Evolutionary conservation across 1,139 yeast species (phyloP).

Genomic region (Geotrichum citri-aurantii): DNA sequence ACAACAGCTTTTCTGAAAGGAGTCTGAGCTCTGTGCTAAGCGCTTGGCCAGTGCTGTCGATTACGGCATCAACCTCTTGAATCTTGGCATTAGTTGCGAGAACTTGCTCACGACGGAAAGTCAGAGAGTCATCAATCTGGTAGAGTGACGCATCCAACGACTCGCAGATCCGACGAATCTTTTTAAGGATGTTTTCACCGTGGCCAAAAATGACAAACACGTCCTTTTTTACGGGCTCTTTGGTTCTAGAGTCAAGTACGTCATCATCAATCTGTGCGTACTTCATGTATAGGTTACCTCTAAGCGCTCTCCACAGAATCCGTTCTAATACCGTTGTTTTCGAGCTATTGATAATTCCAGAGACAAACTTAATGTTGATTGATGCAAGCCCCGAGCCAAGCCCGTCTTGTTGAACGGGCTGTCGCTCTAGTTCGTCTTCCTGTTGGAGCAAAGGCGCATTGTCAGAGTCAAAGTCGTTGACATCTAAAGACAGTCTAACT

Average conservation of each 20-base stretch:
- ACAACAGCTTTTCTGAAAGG: constrained; percentile 62
- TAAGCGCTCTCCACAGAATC: constrained; percentile 84
- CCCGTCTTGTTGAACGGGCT: neutral
- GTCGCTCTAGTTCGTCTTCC: constrained; percentile 20
- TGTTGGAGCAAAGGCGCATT: constrained; percentile 33
- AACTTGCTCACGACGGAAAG: constrained; percentile 54
- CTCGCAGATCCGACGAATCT: constrained; percentile 71
- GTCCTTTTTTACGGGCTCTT: constrained; percentile 52
- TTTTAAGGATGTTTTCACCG: constrained; percentile 63
- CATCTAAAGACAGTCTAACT: constrained; percentile 29
- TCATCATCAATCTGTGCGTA: constrained; percentile 62
- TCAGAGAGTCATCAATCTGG: constrained; percentile 55
- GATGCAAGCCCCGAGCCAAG: constrained; percentile 21
- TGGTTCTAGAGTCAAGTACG: constrained; percentile 45
- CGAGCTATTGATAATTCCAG: constrained; percentile 76
- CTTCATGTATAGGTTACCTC: constrained; percentile 81
- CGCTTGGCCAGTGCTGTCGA: constrained; percentile 64
- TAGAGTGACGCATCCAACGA: constrained; percentile 78
- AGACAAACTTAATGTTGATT: constrained; percentile 52
- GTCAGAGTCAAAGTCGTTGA: constrained; percentile 31
- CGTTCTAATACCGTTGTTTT: constrained; percentile 71
- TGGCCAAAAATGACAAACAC: constrained; percentile 85
- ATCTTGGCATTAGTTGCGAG: constrained; percentile 53
- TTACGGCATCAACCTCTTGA: constrained; percentile 60
- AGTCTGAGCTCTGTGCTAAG: constrained; percentile 70